phyloP scores from a whole-genome alignment of 805 yeast species.

The Blastobotrys peoriensis region DNA sequence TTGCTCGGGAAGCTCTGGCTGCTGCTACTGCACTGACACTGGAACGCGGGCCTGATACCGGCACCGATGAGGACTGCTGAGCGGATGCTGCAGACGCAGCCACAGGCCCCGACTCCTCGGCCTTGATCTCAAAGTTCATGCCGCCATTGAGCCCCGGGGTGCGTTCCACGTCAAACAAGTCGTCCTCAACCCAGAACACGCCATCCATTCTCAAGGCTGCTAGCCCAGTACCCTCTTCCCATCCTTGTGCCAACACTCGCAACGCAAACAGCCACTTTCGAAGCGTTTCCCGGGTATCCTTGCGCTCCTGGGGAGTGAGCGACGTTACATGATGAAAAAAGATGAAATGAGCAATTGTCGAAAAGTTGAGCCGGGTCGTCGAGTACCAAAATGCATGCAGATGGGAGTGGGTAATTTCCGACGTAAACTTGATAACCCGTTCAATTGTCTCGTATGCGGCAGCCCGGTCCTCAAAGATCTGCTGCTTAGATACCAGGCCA shows the following conservation, averaged over 20 bases:
- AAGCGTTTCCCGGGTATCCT: constrained; percentile 23
- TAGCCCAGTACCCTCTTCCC: constrained; percentile 34
- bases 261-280: constrained; percentile 31
- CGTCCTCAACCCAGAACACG: constrained; percentile 27
- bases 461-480: constrained; percentile 20
- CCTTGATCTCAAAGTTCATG: background rate
- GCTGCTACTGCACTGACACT: no score
- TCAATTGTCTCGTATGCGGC: constrained; percentile 27
- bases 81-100: background rate
- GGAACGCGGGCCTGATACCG: no score
- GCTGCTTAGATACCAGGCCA: constrained; percentile 9
- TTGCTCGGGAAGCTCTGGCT: no score
- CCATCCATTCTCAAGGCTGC: constrained; percentile 30
- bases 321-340: constrained; percentile 29
- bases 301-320: constrained; percentile 22
- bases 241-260: constrained; percentile 28
- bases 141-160: constrained; percentile 6
- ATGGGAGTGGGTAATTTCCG: constrained; percentile 31
- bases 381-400: constrained; percentile 33
- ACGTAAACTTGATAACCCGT: constrained; percentile 25
- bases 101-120: background rate
- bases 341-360: constrained; percentile 31
- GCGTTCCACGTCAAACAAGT: constrained; percentile 11
- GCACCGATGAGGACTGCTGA: no score
- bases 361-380: constrained; percentile 26